phyloP scores from a whole-genome alignment of 148 eudicot genomes.

The Camellia lanceoleosa region DNA sequence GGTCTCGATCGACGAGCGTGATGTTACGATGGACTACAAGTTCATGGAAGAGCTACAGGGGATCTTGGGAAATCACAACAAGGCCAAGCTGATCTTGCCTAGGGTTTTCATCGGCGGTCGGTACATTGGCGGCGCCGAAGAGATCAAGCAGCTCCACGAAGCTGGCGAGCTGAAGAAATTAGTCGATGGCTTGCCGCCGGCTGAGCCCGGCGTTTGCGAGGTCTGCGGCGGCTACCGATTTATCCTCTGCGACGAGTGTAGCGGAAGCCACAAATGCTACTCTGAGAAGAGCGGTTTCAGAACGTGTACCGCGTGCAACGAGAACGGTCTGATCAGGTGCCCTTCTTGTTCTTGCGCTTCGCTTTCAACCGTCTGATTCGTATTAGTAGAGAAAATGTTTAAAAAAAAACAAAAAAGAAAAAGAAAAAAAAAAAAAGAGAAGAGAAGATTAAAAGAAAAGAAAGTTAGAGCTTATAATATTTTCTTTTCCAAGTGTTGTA shows the following conservation, averaged over 20 bases:
- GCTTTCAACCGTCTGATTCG: conserved; percentile 4
- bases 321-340: conserved; percentile 80
- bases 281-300: conserved; percentile 59
- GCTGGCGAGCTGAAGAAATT: conserved; percentile 68
- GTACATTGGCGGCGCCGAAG: conserved; percentile 80
- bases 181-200: conserved; percentile 39
- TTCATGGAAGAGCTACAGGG: conserved; percentile 51
- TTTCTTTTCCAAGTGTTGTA: neutral
- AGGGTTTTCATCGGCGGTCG: conserved; percentile 66
- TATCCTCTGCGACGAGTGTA: conserved; percentile 63
- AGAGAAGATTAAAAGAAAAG: neutral
- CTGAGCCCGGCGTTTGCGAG: conserved; percentile 40
- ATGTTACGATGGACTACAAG: conserved; percentile 57
- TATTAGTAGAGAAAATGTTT: neutral
- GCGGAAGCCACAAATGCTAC: conserved; percentile 66
- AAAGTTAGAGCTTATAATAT: neutral
- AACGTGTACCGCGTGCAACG: conserved; percentile 58
- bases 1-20: conserved; percentile 66
- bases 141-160: conserved; percentile 57
- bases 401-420: neutral
- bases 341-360: conserved; percentile 40
- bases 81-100: conserved; percentile 38
- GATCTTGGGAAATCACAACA: conserved; percentile 26
- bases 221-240: conserved; percentile 68
- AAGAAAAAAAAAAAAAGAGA: neutral